A percentile compares a stretch with the other conserved stretches of the same genome.
Evolutionary conservation across 2,329 filamentous ascomycete genomes (phyloP).

Genomic region (Didymellaceae sp.): DNA sequence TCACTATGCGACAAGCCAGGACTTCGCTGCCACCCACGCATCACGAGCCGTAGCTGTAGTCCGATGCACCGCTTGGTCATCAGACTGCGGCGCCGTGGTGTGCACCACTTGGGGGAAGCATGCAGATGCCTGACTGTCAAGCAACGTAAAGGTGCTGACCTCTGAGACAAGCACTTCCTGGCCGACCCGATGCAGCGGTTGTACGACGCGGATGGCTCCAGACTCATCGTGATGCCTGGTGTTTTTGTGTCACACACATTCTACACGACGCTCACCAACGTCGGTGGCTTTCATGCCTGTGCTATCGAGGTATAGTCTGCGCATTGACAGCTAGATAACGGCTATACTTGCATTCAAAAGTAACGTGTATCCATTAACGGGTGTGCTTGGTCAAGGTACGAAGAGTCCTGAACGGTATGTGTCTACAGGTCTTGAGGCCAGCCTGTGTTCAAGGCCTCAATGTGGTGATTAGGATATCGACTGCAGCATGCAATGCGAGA

Average conservation of each 20-base stretch:
- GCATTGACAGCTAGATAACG: constrained; percentile 4
- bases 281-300: constrained; percentile 14
- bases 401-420: not conserved
- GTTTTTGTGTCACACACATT: constrained; percentile 5
- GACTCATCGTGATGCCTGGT: constrained; percentile 17
- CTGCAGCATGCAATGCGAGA: constrained; percentile 2
- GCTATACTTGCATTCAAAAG: constrained; percentile 1
- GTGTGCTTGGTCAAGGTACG: not conserved
- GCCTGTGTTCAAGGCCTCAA: not conserved
- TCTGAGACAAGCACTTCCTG: constrained; percentile 12
- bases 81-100: constrained; percentile 12
- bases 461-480: not conserved
- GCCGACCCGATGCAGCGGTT: constrained; percentile 8
- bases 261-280: constrained; percentile 12
- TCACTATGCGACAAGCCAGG: constrained; percentile 2
- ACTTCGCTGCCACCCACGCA: not conserved
- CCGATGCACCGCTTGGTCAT: too few species aligned
- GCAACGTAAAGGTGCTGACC: constrained; percentile 5
- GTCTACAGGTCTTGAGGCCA: not conserved
- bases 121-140: constrained; percentile 21
- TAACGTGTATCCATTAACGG: not conserved
- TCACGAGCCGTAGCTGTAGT: not conserved
- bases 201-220: constrained; percentile 20
- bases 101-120: constrained; percentile 9
- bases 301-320: constrained; percentile 5